Percentiles rank a stretch among this genome's conserved stretches.
phyloP scores from a whole-genome alignment of 129 eudicot species.

The Scalesia atractyloides region DNA sequence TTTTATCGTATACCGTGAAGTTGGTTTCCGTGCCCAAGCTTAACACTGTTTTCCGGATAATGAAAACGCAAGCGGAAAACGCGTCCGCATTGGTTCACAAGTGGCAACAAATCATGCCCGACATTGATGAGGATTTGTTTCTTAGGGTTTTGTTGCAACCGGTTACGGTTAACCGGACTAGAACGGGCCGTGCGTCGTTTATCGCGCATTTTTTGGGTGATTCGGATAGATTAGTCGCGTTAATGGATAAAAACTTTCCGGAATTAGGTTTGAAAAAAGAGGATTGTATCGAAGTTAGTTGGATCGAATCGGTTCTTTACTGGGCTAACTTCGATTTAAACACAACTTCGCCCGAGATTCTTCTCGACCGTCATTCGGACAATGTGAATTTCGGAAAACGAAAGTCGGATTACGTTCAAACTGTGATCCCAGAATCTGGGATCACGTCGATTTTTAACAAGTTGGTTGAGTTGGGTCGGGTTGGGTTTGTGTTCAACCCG shows the following conservation, averaged over 20 bases:
- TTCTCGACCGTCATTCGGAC: slow-evolving; percentile 34
- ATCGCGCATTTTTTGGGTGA: slow-evolving; percentile 46
- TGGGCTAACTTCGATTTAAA: slow-evolving; percentile 38
- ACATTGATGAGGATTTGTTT: slow-evolving; percentile 40
- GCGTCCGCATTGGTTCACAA: slow-evolving; percentile 31
- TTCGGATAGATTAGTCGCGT: slow-evolving; percentile 23
- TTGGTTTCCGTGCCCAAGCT: slow-evolving; percentile 42
- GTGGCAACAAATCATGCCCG: slow-evolving; percentile 39
- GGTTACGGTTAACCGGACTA: slow-evolving; percentile 25
- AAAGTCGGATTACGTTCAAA: slow-evolving; percentile 51
- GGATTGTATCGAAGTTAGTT: slow-evolving; percentile 47
- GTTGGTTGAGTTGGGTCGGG: slow-evolving; percentile 28
- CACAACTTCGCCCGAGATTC: slow-evolving; percentile 35
- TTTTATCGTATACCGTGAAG: slow-evolving; percentile 40
- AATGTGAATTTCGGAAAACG: slow-evolving; percentile 26
- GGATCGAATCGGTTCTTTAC: slow-evolving; percentile 45
- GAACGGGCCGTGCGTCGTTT: slow-evolving; percentile 39
- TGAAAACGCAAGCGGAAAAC: slow-evolving; percentile 28
- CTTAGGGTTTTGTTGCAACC: slow-evolving; percentile 40
- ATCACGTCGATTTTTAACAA: slow-evolving; percentile 27
- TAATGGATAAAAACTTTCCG: slow-evolving; percentile 37
- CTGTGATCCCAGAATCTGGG: slow-evolving; percentile 38
- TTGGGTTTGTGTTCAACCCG: slow-evolving; percentile 40
- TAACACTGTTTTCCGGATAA: slow-evolving; percentile 43
- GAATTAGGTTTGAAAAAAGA: slow-evolving; percentile 41